Evolutionary conservation across 2,329 filamentous ascomycete species (phyloP).

Genomic region (Cercospora sp.): DNA sequence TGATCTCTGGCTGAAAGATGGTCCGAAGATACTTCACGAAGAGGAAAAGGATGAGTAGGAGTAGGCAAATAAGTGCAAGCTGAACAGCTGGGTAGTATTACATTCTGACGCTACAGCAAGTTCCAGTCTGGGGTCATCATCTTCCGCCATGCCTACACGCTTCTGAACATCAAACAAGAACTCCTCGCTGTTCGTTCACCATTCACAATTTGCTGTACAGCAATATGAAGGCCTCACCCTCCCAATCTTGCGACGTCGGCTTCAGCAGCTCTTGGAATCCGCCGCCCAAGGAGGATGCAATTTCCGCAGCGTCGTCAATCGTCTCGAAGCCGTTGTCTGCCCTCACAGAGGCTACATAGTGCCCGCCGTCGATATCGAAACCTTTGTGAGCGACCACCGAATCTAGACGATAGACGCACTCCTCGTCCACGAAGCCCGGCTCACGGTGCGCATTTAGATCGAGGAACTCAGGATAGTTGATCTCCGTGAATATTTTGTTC

Average conservation of each 20-base stretch:
- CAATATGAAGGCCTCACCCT: not conserved
- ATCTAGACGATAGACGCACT: slow-evolving; percentile 18
- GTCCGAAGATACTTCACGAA: not conserved
- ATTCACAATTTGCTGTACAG: slow-evolving; percentile 10
- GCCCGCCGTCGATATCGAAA: not conserved
- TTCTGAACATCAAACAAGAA: not conserved
- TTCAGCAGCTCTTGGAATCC: slow-evolving; percentile 5
- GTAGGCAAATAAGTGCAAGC: no score
- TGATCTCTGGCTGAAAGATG: no score
- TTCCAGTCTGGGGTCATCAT: not conserved
- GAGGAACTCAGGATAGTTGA: slow-evolving; percentile 5
- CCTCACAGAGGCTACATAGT: slow-evolving; percentile 18
- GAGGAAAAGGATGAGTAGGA: no score
- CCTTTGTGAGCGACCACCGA: slow-evolving; percentile 20
- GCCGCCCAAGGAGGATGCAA: not conserved
- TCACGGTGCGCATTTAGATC: not conserved
- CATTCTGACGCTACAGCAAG: not conserved
- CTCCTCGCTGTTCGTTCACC: not conserved
- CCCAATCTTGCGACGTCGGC: not conserved
- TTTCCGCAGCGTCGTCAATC: slow-evolving; percentile 8
- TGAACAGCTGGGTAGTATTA: no score
- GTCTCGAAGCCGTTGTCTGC: not conserved
- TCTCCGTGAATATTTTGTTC: not conserved
- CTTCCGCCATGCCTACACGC: not conserved
- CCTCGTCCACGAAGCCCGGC: not conserved